Evolutionary conservation across 2,329 filamentous ascomycete genomes (phyloP).

Genomic region (Cladophialophora chaetospira): DNA sequence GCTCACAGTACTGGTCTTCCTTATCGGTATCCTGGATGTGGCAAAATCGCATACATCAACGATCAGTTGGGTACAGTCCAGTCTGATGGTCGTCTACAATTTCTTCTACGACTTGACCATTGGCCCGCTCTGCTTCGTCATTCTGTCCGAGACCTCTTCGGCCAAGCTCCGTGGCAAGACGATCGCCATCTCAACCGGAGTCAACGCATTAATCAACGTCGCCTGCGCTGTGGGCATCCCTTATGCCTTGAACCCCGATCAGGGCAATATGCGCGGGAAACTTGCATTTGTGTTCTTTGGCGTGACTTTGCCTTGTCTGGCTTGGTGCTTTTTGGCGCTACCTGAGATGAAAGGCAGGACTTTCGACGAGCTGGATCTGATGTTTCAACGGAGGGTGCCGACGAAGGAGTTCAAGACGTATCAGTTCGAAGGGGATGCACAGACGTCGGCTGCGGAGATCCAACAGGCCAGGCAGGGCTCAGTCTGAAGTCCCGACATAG

Average conservation of each 20-base stretch:
- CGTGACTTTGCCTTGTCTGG: conserved; percentile 30
- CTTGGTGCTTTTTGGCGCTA: conserved; percentile 38
- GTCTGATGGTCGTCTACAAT: conserved; percentile 53
- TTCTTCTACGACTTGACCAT: conserved; percentile 57
- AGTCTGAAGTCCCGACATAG: too few species aligned
- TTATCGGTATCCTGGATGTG: conserved; percentile 37
- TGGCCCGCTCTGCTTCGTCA: conserved; percentile 55
- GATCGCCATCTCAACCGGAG: conserved; percentile 52
- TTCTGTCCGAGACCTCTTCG: conserved; percentile 55
- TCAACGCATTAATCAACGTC: conserved; percentile 53
- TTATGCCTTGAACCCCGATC: conserved; percentile 40
- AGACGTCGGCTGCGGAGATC: too few species aligned
- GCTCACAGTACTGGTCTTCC: conserved; percentile 34
- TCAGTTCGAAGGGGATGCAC: too few species aligned
- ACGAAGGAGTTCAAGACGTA: conserved; percentile 25
- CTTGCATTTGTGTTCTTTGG: conserved; percentile 45
- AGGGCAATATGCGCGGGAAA: conserved; percentile 43
- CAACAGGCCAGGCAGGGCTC: too few species aligned
- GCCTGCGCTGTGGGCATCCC: conserved; percentile 43
- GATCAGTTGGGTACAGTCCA: conserved; percentile 38
- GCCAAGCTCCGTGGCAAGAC: conserved; percentile 57
- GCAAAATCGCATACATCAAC: conserved; percentile 34
- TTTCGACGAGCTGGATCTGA: conserved; percentile 33
- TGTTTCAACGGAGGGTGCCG: conserved; percentile 25
- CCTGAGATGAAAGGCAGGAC: conserved; percentile 40